Evolutionary conservation across 1,284 basidiomycete genomes (phyloP).

Genomic region (Ganoderma boninense): DNA sequence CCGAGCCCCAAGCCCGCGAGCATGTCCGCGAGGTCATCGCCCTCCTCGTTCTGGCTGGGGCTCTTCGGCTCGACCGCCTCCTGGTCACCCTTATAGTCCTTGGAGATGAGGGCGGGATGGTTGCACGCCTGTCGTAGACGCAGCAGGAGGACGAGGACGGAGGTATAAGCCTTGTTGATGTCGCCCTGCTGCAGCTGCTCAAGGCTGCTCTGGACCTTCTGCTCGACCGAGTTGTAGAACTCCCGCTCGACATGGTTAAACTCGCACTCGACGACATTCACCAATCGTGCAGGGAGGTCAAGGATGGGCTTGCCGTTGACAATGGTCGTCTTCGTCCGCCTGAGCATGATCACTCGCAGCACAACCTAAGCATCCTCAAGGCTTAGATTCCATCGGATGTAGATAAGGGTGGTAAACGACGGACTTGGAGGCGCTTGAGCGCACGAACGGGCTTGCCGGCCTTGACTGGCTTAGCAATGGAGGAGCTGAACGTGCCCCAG

Average conservation of each 20-base stretch:
- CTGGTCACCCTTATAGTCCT: conserved; percentile 75
- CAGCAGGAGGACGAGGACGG: conserved; percentile 85
- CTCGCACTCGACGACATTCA: conserved; percentile 78
- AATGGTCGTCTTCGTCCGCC: conserved; percentile 85
- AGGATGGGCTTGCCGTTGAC: conserved; percentile 91
- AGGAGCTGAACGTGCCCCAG: conserved; percentile 80
- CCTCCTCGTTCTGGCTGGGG: conserved; percentile 60
- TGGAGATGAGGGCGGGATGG: conserved; percentile 84
- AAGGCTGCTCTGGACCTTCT: conserved; percentile 76
- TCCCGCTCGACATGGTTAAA: conserved; percentile 79
- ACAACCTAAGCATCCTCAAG: conserved; percentile 61
- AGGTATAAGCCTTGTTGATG: conserved; percentile 78
- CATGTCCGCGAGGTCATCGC: conserved; percentile 81
- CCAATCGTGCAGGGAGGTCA: conserved; percentile 78
- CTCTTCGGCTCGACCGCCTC: conserved; percentile 77
- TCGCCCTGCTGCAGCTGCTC: conserved; percentile 72
- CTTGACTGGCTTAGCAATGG: conserved; percentile 86
- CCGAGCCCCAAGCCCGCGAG: conserved; percentile 77
- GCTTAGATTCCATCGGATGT: not conserved
- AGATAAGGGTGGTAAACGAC: conserved; percentile 20
- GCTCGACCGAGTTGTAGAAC: conserved; percentile 86
- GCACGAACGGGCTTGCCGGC: conserved; percentile 72
- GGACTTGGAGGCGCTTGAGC: conserved; percentile 85
- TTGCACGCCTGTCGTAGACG: conserved; percentile 94
- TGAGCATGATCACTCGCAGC: conserved; percentile 89